Evolutionary conservation across 371 early-diverging fungal genomes (phyloP), one percentile per base, ranked within the genome.

Genomic region (Entomophthora muscae): DNA sequence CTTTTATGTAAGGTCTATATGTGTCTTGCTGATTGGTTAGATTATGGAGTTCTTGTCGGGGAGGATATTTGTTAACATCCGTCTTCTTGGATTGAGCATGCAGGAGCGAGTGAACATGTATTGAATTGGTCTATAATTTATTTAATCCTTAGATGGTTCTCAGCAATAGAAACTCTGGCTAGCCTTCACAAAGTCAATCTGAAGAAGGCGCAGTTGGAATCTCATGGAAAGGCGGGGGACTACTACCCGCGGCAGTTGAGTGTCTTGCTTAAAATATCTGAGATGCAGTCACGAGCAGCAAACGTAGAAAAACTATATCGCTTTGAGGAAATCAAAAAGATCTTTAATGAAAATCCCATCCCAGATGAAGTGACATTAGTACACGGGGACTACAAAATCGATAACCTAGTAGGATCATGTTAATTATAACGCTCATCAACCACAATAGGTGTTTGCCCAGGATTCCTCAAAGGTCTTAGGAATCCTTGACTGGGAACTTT

Each of bases 401-500:
- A 89, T 67, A 88, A 88, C 66, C 69, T 90, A 53, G 82, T 82
- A 42, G 42, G 42, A 42, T 5, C 5, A 42, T 42, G 5, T 17
- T 42, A 17, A n/a, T n/a, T 59, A 64, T 57, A 32, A 17, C 24
- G 21, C 22, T 51, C 59, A 76, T 78, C 68, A 88, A 42, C 42
- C 42, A 10, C 17, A n/a, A 10, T 42, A 42, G 42, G 17, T 42
- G 7, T 92, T 85, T 75, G 89, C 91, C 66, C 85, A 89, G 56
- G 82, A 80, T 3, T 78, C 87, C 30, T 78, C 88, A 23, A 70
- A 75, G 1, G 85, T 95, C 7, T 87, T 93, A 70, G 94, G 91
- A 23, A 77, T 94, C n/a, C 78, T 95, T 28, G 96, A 94, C 68
- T 95, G 96, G 94, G 96, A 95, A 69, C 72, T 95, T 21, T 88